Conservation (phyloP, 2,329 filamentous ascomycete species). For the Daldinia sp. region DNA sequence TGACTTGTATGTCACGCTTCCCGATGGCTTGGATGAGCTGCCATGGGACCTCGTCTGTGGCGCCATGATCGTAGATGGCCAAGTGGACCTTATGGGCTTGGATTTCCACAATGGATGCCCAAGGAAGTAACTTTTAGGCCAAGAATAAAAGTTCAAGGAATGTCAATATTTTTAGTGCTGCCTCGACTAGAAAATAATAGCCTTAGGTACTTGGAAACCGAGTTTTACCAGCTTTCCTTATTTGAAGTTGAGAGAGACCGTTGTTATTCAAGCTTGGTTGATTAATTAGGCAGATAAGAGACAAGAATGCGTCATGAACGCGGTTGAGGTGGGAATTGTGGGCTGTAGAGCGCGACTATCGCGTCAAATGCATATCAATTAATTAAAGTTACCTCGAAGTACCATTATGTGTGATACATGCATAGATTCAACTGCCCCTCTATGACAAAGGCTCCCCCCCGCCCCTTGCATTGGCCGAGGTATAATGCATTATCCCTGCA, state of each 20-base stretch:
- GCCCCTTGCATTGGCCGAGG: slow-evolving; percentile 31
- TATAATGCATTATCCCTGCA: slow-evolving; percentile 23
- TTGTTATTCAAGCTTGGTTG: not conserved
- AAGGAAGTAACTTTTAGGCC: not conserved
- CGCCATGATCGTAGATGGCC: slow-evolving; percentile 42
- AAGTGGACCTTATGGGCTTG: slow-evolving; percentile 2
- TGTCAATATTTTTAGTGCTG: not conserved
- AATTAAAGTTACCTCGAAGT: slow-evolving; percentile 18
- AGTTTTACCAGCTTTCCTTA: not conserved
- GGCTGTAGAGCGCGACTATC: slow-evolving; percentile 32
- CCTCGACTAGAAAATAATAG: not conserved
- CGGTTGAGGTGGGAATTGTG: slow-evolving; percentile 18
- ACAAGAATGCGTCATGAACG: slow-evolving; percentile 24
- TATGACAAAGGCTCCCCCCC: slow-evolving; percentile 10
- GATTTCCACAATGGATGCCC: not conserved
- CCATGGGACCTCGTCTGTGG: slow-evolving; percentile 43
- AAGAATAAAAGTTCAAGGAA: not conserved
- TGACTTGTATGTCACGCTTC: slow-evolving; percentile 42
- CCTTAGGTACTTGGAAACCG: not conserved
- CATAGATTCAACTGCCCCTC: slow-evolving; percentile 29
- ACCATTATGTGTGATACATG: slow-evolving; percentile 27
- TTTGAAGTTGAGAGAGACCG: not conserved
- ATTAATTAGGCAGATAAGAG: slow-evolving; percentile 8
- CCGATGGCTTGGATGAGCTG: slow-evolving; percentile 32
- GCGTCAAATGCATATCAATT: slow-evolving; percentile 51